These are phyloP conservation scores for Groenewaldozyma salmanticensis DNA, from an alignment of 805 yeast species.

Conservation along the genomic window DNA sequence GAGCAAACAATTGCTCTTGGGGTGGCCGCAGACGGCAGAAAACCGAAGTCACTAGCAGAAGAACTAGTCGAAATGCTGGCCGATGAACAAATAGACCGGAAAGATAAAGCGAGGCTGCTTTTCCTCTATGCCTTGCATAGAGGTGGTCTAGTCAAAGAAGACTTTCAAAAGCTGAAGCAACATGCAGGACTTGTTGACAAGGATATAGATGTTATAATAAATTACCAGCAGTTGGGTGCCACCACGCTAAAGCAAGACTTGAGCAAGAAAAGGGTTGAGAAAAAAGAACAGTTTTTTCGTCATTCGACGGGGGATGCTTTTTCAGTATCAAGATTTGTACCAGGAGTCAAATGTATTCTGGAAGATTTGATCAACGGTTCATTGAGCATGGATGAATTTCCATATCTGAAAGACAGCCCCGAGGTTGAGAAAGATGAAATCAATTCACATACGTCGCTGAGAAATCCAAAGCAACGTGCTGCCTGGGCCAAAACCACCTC, in stretches of 20 bases:
- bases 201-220: conserved; percentile 43
- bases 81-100: conserved; percentile 38
- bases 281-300: conserved; percentile 4
- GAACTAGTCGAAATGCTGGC: conserved; percentile 47
- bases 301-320: conserved; percentile 22
- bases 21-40: conserved; percentile 54
- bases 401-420: conserved; percentile 69
- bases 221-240: conserved; percentile 51
- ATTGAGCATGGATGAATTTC: conserved; percentile 53
- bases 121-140: conserved; percentile 68
- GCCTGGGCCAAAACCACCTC: conserved; percentile 55
- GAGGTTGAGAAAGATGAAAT: conserved; percentile 24
- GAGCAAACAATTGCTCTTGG: conserved; percentile 82
- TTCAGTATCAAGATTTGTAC: conserved; percentile 49
- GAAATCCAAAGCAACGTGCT: conserved; percentile 65
- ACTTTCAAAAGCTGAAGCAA: conserved; percentile 56
- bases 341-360: conserved; percentile 55
- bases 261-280: conserved; percentile 13
- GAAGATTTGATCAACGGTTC: conserved; percentile 38
- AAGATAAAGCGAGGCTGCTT: conserved; percentile 68
- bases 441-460: conserved; percentile 42
- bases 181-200: conserved; percentile 38
- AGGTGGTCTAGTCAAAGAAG: conserved; percentile 58
- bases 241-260: conserved; percentile 38
- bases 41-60: conserved; percentile 47